These are phyloP conservation scores for Neurospora sp. DNA, from an alignment of 495 filamentous ascomycete species.

Conservation along the genomic window DNA sequence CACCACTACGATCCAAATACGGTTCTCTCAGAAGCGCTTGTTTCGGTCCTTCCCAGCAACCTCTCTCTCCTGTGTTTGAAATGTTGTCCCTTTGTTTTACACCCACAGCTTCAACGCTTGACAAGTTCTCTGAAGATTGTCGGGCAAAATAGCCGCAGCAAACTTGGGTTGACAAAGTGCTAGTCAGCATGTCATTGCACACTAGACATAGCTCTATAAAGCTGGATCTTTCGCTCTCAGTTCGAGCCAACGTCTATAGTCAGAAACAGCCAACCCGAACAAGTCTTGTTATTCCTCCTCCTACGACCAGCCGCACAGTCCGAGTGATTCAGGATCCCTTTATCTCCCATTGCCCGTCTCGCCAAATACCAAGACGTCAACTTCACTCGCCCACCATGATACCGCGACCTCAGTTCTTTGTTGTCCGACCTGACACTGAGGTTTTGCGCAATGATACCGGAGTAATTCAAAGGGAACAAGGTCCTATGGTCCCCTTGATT, in stretches of 20 bases:
- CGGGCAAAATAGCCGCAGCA: neutral
- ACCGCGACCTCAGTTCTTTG: slow-evolving; percentile 17
- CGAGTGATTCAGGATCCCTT: neutral
- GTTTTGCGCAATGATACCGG: slow-evolving; percentile 8
- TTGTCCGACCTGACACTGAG: slow-evolving; percentile 23
- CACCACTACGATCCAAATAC: neutral
- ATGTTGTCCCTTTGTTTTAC: neutral
- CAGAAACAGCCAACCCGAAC: neutral
- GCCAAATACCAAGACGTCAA: neutral
- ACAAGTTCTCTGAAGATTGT: neutral
- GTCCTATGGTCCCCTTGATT: slow-evolving; percentile 34
- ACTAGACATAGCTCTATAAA: neutral
- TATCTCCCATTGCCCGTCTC: neutral
- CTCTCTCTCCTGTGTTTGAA: neutral
- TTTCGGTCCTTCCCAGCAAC: neutral
- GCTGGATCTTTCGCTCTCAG: neutral
- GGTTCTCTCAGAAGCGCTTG: neutral
- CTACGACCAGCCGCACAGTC: neutral
- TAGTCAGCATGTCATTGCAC: neutral
- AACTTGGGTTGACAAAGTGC: neutral
- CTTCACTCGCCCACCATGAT: slow-evolving; percentile 1
- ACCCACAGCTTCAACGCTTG: neutral
- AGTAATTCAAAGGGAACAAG: slow-evolving; percentile 10
- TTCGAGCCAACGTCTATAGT: neutral
- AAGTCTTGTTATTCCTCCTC: neutral